phyloP scores from a whole-genome alignment of 2,329 filamentous ascomycete species.

The Bipolaris zeicola region DNA sequence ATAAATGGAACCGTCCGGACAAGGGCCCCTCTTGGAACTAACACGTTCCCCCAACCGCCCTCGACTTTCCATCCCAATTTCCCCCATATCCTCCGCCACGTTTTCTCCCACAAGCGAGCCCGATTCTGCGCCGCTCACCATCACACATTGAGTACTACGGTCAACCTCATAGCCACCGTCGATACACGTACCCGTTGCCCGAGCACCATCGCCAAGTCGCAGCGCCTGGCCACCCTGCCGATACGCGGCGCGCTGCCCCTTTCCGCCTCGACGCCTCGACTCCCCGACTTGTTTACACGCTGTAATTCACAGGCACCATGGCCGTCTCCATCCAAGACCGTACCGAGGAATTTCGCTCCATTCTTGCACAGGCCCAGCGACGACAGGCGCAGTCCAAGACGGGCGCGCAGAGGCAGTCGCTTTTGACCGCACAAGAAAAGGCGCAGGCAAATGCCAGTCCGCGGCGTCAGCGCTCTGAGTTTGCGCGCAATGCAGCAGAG shows the following conservation, averaged over 20 bases:
- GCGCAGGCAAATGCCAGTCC: constrained; percentile 60
- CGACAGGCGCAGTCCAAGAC: constrained; percentile 76
- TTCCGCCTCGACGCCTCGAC: constrained; percentile 5
- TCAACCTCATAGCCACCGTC: not conserved
- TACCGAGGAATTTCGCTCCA: constrained; percentile 91
- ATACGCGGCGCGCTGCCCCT: constrained; percentile 12
- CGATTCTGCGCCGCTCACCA: not conserved
- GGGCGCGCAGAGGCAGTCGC: constrained; percentile 77
- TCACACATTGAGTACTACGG: not conserved
- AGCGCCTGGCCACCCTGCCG: constrained; percentile 12
- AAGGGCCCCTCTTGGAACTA: constrained; percentile 16
- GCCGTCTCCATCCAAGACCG: constrained; percentile 88
- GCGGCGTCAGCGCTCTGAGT: constrained; percentile 73
- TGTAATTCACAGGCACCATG: constrained; percentile 49
- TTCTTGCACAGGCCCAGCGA: constrained; percentile 83
- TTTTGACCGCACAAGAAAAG: constrained; percentile 73
- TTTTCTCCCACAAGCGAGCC: not conserved
- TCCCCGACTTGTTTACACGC: constrained; percentile 8
- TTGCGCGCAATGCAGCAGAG: constrained; percentile 87
- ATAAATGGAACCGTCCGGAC: constrained; percentile 1
- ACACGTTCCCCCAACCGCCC: constrained; percentile 16
- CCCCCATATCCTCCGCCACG: not conserved
- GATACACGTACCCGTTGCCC: not conserved
- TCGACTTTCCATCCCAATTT: constrained; percentile 3
- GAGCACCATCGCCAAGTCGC: constrained; percentile 7